Evolutionary conservation across 805 yeast species (phyloP), one percentile per base, ranked within the genome.

Genomic region (Cyberlindnera nakhonratchasimensis): DNA sequence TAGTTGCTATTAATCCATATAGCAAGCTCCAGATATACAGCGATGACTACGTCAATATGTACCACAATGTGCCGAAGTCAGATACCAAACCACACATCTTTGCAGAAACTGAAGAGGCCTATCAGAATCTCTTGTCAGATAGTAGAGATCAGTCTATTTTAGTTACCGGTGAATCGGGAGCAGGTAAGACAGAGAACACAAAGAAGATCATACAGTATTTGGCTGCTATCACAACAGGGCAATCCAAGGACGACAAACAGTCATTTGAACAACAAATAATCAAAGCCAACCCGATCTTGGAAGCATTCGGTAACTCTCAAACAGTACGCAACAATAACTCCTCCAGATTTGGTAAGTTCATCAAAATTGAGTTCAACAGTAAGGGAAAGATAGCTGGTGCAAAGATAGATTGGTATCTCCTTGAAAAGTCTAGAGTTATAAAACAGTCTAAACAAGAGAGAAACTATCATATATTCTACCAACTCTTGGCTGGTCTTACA

Each of bases 161-260:
- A 37, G 97, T 93, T n/a, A 93, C 99, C 0, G 99, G 99, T 50
- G 99, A 93, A 61, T 84, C 95, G 19, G 99, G 99, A 52, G 99
- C 99, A 0, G 99, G 99, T 40, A 93, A 93, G 61, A 93, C 99
- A 0, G 99, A 93, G 65, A 93, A 88, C 53, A 93, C 99, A 5
- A 93, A 93, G 63, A 89, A 86, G 59, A 89, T 93, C 42, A 83
- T 93, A 46, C 97, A 90, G 61, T 93, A 89, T 61, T 71, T 93
- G 43, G 87, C 96, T 1, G 80, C 87, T 7, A 81, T 87, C 21
- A 79, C 95, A 2, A 58, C 75, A 9, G 53, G 63, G 42, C 54
- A 56, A 26, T 46, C 42, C 13, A 34, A 40, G 8, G 46, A 47
- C 6, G 30, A 33, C 4, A 20, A 48, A 47, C 32, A 55, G 43